Percentiles rank a stretch among this genome's conserved stretches.
Evolutionary conservation across 257 asterid genomes (phyloP).

Genomic region (Solanum gracilifrons): DNA sequence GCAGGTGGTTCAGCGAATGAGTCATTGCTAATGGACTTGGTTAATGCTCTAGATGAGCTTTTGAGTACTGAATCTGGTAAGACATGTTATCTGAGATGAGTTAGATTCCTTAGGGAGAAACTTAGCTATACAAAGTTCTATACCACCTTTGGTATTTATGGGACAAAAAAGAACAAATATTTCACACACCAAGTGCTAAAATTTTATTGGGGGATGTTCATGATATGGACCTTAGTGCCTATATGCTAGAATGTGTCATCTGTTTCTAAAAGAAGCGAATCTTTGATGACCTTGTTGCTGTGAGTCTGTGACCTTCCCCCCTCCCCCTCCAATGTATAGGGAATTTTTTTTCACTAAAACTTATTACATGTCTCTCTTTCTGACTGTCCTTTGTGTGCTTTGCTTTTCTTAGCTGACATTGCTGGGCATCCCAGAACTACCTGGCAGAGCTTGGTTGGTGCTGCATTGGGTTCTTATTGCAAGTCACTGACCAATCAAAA

Average conservation of each 20-base stretch:
- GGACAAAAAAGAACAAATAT: background rate
- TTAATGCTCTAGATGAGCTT: conserved; percentile 58
- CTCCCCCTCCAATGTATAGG: background rate
- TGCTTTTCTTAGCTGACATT: conserved; percentile 12
- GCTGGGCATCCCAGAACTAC: conserved; percentile 30
- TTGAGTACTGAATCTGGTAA: conserved; percentile 47
- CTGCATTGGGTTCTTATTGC: conserved; percentile 49
- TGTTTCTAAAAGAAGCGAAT: background rate
- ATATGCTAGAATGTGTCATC: background rate
- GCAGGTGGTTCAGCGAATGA: conserved; percentile 29
- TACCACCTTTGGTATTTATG: background rate
- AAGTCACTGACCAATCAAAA: conserved; percentile 31
- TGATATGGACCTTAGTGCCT: background rate
- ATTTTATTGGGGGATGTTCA: background rate
- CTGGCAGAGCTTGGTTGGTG: conserved; percentile 72
- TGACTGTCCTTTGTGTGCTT: background rate
- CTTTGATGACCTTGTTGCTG: background rate
- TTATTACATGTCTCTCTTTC: conserved; percentile 1
- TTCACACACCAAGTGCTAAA: background rate
- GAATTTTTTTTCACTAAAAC: background rate
- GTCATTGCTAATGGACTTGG: conserved; percentile 47
- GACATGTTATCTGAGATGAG: conserved; percentile 12
- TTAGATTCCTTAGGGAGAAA: background rate
- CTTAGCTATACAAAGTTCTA: background rate
- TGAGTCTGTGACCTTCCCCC: background rate